Conservation (phyloP, 257 asterid species). For the Plantago major region DNA sequence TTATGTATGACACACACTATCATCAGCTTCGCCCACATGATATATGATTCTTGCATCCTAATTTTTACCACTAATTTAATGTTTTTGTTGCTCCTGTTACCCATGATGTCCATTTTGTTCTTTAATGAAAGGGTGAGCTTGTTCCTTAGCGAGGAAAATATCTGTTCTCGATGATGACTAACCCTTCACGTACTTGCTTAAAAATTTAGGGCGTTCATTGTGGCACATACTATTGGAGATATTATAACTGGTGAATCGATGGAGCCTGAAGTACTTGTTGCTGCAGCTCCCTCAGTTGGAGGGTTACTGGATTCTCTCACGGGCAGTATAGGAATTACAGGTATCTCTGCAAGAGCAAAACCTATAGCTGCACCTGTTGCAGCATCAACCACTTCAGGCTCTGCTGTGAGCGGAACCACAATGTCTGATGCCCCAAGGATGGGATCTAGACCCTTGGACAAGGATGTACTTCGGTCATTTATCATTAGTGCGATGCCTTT, state of each 20-base stretch:
- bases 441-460: slow-evolving; percentile 84
- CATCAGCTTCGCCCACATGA: slow-evolving; percentile 6
- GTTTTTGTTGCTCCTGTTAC: slow-evolving; percentile 11
- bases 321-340: slow-evolving; percentile 85
- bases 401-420: slow-evolving; percentile 58
- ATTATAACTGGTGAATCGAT: slow-evolving; percentile 62
- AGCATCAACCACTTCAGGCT: slow-evolving; percentile 65
- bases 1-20: neutral
- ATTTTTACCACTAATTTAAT: neutral
- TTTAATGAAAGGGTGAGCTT: slow-evolving; percentile 16
- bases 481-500: slow-evolving; percentile 88
- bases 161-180: slow-evolving; percentile 13
- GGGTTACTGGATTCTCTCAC: slow-evolving; percentile 95
- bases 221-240: slow-evolving; percentile 81
- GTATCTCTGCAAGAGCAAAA: slow-evolving; percentile 79
- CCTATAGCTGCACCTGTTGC: slow-evolving; percentile 77
- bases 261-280: slow-evolving; percentile 86
- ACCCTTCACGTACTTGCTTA: slow-evolving; percentile 20
- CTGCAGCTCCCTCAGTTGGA: slow-evolving; percentile 84
- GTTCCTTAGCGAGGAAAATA: slow-evolving; percentile 11
- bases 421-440: slow-evolving; percentile 63
- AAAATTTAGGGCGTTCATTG: slow-evolving; percentile 60
- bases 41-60: slow-evolving; percentile 4
- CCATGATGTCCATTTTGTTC: neutral
- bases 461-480: slow-evolving; percentile 79